Evolutionary conservation across 2,329 filamentous ascomycete species (phyloP), one percentile per base, ranked within the genome.

Genomic region (Fusarium cyanostomum): DNA sequence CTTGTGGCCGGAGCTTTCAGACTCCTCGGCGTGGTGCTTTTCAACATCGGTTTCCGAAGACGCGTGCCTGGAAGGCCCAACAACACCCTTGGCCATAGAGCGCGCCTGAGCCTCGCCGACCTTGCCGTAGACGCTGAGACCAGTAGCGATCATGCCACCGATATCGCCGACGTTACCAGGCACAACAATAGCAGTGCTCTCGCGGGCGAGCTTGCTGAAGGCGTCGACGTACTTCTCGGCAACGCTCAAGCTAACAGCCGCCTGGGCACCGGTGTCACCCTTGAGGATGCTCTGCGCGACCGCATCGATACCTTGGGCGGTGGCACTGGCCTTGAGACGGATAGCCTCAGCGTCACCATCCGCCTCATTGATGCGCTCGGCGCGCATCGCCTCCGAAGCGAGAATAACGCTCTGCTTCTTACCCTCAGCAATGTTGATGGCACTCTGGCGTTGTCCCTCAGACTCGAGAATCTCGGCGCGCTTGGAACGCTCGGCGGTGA

Each of bases 151-250:
- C 94, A 99, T 97, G 68, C 92, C 88, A 52, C 92, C 90, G 69
- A 99, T 94, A 74, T 99, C 95, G 59, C 95, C 95, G 33, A 99
- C 92, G 73, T 99, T 98, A 10, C 95, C 95, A 1, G 95, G 95
- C 12, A 99, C 94, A 16, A 99, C 92, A 26, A 99, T 90, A 5
- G 93, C 92, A 4, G 95, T 99, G 70, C 95, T 92, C 81, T 99
- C 94, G 80, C 94, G 95, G 46, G 95, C 95, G 69, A 99, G 82
- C 74, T 94, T 92, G 68, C 86, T 89, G 73, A 98, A 99, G 5
- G 95, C 95, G 41, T 96, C 94, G 49, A 99, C 95, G 71, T 99
- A 99, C 79, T 97, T 97, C 85, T 99, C 95, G 0, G 95, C 95
- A 8, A 99, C 92, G 12, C 86, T 92, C 62, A 99, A 79, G 72